Evolutionary conservation across 2,329 filamentous ascomycete species (phyloP).

Genomic region (Aureobasidium leucospermi): DNA sequence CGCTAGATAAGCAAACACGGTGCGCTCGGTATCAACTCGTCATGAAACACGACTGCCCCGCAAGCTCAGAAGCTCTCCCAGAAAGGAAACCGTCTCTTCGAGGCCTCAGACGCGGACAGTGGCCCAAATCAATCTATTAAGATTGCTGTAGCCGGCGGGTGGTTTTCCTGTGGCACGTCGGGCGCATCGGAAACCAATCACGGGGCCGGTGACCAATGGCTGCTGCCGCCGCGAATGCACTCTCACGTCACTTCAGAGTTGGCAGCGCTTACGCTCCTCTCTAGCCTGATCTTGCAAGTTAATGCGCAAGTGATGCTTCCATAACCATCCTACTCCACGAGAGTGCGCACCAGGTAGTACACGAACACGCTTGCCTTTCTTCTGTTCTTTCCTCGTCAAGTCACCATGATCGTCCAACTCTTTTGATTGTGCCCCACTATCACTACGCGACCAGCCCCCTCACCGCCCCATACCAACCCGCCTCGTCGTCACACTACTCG

Average conservation of each 20-base stretch:
- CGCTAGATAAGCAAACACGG: too few relatives aligned
- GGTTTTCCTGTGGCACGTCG: not conserved
- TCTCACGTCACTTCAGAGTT: slow-evolving; percentile 7
- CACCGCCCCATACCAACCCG: slow-evolving; percentile 4
- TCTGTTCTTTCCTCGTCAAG: not conserved
- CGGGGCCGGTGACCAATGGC: not conserved
- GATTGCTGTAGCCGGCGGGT: not conserved
- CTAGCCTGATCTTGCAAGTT: not conserved
- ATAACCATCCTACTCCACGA: not conserved
- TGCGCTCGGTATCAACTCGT: not conserved
- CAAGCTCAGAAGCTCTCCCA: not conserved
- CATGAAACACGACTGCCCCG: not conserved
- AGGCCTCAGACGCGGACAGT: not conserved
- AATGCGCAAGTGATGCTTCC: not conserved
- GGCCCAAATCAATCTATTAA: not conserved
- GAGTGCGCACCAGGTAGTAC: not conserved
- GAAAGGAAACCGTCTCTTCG: not conserved
- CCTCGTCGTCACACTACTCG: not conserved
- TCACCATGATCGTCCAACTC: not conserved
- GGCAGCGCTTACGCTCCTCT: slow-evolving; percentile 12
- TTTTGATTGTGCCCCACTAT: slow-evolving; percentile 3
- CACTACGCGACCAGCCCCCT: not conserved
- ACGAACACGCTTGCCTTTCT: not conserved
- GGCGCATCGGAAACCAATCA: not conserved
- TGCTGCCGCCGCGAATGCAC: slow-evolving; percentile 2